phyloP scores from a whole-genome alignment of 2,329 filamentous ascomycete genomes.

The Geosmithia putterillii region DNA sequence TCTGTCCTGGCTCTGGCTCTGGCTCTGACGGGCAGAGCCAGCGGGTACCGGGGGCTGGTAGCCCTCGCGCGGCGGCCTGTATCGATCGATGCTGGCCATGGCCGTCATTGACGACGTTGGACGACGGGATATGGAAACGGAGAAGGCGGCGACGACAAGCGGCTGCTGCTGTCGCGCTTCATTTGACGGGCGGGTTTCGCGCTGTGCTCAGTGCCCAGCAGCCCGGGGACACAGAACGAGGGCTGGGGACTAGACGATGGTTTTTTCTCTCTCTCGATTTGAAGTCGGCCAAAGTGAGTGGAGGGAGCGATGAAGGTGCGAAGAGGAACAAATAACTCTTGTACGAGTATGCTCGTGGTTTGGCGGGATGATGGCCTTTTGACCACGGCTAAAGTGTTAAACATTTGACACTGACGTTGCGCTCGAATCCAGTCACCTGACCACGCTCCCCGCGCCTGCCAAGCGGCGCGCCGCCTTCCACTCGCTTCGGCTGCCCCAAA shows the following conservation, averaged over 20 bases:
- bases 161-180: neutral
- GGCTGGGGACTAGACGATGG: too few relatives aligned
- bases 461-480: neutral
- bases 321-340: too few relatives aligned
- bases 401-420: neutral
- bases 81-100: constrained; percentile 50
- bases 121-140: neutral
- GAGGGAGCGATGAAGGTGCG: neutral
- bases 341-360: too few relatives aligned
- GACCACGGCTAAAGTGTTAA: too few relatives aligned
- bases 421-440: neutral
- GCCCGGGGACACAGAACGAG: too few relatives aligned
- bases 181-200: neutral
- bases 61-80: constrained; percentile 42
- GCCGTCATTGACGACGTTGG: neutral
- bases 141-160: neutral
- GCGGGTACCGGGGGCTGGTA: constrained; percentile 36
- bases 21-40: too few relatives aligned
- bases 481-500: too few relatives aligned
- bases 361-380: too few relatives aligned
- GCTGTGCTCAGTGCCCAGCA: neutral
- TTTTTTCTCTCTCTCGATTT: too few relatives aligned
- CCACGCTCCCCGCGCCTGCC: neutral
- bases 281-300: too few relatives aligned
- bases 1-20: neutral